phyloP scores from a whole-genome alignment of 2,329 filamentous ascomycete species.

The Amesomyces nigricolor region DNA sequence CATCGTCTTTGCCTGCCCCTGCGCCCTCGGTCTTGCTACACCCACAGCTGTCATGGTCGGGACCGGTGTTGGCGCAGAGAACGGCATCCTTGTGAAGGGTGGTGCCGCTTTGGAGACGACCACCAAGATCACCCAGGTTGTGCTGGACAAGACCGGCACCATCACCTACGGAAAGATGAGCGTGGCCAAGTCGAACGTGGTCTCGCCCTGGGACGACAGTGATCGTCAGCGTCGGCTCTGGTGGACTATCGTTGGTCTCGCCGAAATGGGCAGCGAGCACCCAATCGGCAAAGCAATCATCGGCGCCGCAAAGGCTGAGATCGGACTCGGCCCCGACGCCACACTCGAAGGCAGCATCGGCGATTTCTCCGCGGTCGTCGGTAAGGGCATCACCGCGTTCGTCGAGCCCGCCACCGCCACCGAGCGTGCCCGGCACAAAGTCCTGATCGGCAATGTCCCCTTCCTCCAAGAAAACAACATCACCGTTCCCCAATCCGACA shows the following conservation, averaged over 20 bases:
- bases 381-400: constrained; percentile 74
- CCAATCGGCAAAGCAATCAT: constrained; percentile 90
- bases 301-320: constrained; percentile 65
- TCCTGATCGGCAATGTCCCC: constrained; percentile 76
- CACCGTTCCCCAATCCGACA: constrained; percentile 55
- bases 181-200: constrained; percentile 66
- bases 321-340: constrained; percentile 65
- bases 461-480: constrained; percentile 71
- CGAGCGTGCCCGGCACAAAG: constrained; percentile 66
- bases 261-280: constrained; percentile 93
- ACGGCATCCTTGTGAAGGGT: constrained; percentile 96
- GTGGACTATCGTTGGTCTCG: constrained; percentile 95
- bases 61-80: constrained; percentile 91
- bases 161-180: constrained; percentile 94
- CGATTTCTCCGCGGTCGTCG: constrained; percentile 77
- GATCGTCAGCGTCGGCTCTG: constrained; percentile 69
- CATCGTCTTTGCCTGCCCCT: constrained; percentile 96
- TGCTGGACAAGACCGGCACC: constrained; percentile 94
- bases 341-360: constrained; percentile 77
- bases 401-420: constrained; percentile 69
- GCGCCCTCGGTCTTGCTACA: constrained; percentile 89
- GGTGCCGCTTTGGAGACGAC: constrained; percentile 86
- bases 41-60: constrained; percentile 99
- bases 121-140: constrained; percentile 82
- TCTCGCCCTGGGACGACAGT: constrained; percentile 61